Conservation (phyloP, 2,329 filamentous ascomycete genomes). For the Apiospora koreana region DNA sequence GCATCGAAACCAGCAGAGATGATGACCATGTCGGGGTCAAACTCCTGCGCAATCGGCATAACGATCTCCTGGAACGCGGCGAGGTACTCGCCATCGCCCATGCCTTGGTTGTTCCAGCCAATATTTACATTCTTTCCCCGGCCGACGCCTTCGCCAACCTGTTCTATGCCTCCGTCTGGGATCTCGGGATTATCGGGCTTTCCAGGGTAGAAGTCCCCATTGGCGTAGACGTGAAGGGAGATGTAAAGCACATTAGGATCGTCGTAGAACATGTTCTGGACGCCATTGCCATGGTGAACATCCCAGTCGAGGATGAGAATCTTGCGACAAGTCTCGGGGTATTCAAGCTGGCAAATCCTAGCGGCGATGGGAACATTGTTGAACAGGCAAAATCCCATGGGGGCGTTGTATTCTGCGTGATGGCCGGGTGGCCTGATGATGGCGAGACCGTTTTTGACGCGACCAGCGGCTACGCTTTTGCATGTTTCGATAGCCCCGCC, state of each 20-base stretch:
- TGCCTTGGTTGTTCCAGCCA: constrained; percentile 69
- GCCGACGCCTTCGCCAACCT: constrained; percentile 56
- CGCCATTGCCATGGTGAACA: constrained; percentile 82
- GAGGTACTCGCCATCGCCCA: constrained; percentile 97
- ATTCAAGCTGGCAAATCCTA: constrained; percentile 81
- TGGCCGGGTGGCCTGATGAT: constrained; percentile 94
- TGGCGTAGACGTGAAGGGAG: constrained; percentile 85
- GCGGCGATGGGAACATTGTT: constrained; percentile 96
- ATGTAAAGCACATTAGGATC: constrained; percentile 96
- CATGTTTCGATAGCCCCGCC: constrained; percentile 96
- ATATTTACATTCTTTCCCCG: constrained; percentile 68
- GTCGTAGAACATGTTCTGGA: constrained; percentile 94
- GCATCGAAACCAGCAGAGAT: constrained; percentile 96
- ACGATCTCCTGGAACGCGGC: constrained; percentile 94
- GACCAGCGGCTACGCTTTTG: constrained; percentile 79
- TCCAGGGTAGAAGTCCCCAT: constrained; percentile 84
- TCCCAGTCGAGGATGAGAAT: constrained; percentile 94
- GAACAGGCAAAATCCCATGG: constrained; percentile 96
- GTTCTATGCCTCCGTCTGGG: constrained; percentile 62
- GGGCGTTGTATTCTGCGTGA: constrained; percentile 82
- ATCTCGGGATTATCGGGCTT: constrained; percentile 57
- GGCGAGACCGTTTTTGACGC: constrained; percentile 92
- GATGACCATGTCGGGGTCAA: constrained; percentile 91
- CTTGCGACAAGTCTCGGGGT: constrained; percentile 79
- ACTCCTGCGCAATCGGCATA: constrained; percentile 94